A percentile compares a stretch with the other conserved stretches of the same genome.
These are phyloP conservation scores for Thalassiosira exigua DNA, from an alignment of 352 stramenopile species.

Conservation along the genomic window DNA sequence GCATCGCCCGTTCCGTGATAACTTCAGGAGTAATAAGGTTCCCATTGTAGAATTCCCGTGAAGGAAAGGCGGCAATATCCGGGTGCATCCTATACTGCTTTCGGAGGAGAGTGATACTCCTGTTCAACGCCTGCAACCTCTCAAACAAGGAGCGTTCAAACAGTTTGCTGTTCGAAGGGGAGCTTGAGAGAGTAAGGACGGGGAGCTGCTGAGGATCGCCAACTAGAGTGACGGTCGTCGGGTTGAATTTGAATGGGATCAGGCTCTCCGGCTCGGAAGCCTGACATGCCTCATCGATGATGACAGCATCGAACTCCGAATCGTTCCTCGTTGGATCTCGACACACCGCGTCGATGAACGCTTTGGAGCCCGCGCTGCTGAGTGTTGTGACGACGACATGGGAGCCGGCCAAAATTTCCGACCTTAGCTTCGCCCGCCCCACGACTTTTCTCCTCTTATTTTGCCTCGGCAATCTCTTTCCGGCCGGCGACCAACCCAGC, in stretches of 20 bases:
- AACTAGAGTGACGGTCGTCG: constrained; percentile 57
- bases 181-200: constrained; percentile 48
- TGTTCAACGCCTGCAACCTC: constrained; percentile 56
- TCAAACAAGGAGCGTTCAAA: constrained; percentile 64
- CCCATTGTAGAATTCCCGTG: constrained; percentile 95
- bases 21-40: constrained; percentile 72
- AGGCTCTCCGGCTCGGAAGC: constrained; percentile 61
- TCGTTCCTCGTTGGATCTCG: constrained; percentile 49
- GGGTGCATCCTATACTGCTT: constrained; percentile 99
- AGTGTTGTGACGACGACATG: constrained; percentile 64
- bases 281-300: constrained; percentile 69
- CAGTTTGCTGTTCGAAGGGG: constrained; percentile 44
- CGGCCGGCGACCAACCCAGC: constrained; percentile 10
- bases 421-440: constrained; percentile 28
- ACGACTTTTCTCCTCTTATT: constrained; percentile 47
- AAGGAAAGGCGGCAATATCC: constrained; percentile 97
- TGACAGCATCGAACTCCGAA: constrained; percentile 66
- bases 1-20: constrained; percentile 75
- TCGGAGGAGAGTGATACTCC: constrained; percentile 54
- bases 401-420: constrained; percentile 44
- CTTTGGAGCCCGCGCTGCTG: constrained; percentile 62
- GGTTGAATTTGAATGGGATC: constrained; percentile 71
- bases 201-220: constrained; percentile 63
- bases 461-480: constrained; percentile 21
- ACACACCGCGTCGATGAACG: constrained; percentile 66